Evolutionary conservation across 2,329 filamentous ascomycete species (phyloP).

Genomic region (Beauveria brongniartii): DNA sequence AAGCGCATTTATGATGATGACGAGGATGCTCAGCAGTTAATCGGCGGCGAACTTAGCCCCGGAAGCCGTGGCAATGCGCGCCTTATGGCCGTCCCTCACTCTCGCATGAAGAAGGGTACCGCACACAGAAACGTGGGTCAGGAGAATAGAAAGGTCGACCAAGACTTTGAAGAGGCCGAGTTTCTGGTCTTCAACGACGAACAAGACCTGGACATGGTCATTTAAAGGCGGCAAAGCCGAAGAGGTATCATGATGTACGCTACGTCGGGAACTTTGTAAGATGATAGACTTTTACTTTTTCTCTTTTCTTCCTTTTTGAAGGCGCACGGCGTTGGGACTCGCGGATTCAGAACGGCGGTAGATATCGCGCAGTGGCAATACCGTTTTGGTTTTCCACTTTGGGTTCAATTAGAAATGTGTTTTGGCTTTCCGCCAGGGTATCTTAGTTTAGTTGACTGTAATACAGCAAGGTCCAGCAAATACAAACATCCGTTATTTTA

Average conservation of each 20-base stretch:
- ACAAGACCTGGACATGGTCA: conserved; percentile 33
- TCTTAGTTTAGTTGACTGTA: neutral
- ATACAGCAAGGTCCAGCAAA: neutral
- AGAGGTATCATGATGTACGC: conserved; percentile 4
- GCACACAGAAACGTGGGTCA: conserved; percentile 26
- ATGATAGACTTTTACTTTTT: neutral
- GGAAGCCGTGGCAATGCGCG: conserved; percentile 33
- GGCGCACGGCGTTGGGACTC: conserved; percentile 9
- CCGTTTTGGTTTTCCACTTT: neutral
- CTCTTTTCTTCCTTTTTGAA: neutral
- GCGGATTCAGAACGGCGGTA: neutral
- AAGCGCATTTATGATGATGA: conserved; percentile 43
- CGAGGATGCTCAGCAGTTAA: conserved; percentile 29
- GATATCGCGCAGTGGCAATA: conserved; percentile 4
- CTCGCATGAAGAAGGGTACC: conserved; percentile 21
- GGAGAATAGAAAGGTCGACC: conserved; percentile 37
- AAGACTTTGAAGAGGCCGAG: conserved; percentile 62
- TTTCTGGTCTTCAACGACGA: conserved; percentile 46
- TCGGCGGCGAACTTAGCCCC: conserved; percentile 29
- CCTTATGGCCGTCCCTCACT: conserved; percentile 40
- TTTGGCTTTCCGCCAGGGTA: conserved; percentile 8
- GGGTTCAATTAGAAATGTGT: neutral
- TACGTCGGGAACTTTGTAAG: neutral
- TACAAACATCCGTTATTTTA: neutral
- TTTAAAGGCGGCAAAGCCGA: neutral